Evolutionary conservation across 768 basidiomycete genomes (phyloP), one percentile per base, ranked within the genome.

Genomic region (Russula sp.): DNA sequence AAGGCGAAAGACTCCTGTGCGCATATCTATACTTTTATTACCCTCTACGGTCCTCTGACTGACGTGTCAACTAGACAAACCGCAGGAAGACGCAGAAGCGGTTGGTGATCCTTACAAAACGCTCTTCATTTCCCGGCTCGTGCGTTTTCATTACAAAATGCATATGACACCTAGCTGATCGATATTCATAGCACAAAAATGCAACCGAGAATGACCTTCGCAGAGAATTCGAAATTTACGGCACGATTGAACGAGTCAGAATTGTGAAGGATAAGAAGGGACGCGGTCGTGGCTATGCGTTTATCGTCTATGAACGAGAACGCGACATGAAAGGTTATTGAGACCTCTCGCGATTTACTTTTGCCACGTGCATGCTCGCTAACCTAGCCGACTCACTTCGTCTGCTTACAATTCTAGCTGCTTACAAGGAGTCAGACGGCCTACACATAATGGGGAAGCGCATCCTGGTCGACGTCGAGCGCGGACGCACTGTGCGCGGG

Each of bases 61-160:
- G 56, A 55, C 61, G 35, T 16, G 10, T 13, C 52, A 20, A 43
- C 16, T 22, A 98, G 96, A 95, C 76, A 93, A 94, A 72, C 97
- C 97, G 9, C 81, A 88, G 20, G 95, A 96, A 57, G 95, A 99
- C 69, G 59, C 87, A 13, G 86, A 96, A 71, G 95, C 93, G 36
- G 79, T 88, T 45, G 97, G 97, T 2, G 97, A 99, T 70, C 97
- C 97, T 4, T 99, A 98, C 78, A 98, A 98, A 73, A 98, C 97
- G 0, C 79, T 99, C 25, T 99, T 99, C 74, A 93, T 98, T 65
- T 89, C 95, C 38, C 87, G 94, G 67, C 76, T 99, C 72, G 94
- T 95, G 70, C 41, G 77, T 73, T 41, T 49, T 18, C 57, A 20
- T 14, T 8, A 57, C 54, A 18, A 3, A 7, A 18, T 43, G 29